These are phyloP conservation scores for Penicillium paxilli DNA, from an alignment of 495 filamentous ascomycete species.

Conservation along the genomic window DNA sequence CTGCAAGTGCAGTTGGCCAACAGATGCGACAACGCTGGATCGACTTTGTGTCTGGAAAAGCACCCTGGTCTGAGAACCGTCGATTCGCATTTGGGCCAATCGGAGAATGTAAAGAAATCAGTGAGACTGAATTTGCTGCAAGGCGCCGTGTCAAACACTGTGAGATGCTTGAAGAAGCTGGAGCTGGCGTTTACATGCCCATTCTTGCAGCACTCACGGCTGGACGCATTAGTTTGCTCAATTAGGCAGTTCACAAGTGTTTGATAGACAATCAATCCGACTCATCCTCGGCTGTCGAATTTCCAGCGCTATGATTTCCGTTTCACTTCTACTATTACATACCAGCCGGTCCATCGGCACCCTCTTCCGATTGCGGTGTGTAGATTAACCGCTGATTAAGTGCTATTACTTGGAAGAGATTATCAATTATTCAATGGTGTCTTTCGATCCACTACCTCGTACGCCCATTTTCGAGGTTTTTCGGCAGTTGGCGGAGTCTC, in stretches of 20 bases:
- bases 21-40: conserved; percentile 40
- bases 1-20: conserved; percentile 28
- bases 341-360: not conserved
- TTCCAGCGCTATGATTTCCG: not conserved
- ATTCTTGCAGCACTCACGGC: conserved; percentile 35
- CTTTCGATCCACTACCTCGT: not conserved
- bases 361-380: not conserved
- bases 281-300: not conserved
- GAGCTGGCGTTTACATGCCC: conserved; percentile 31
- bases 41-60: conserved; percentile 29
- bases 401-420: not conserved
- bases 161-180: conserved; percentile 29
- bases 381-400: not conserved
- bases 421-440: not conserved
- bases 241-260: conserved; percentile 28
- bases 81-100: conserved; percentile 38
- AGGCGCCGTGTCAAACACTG: conserved; percentile 30
- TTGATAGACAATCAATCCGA: not conserved
- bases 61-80: conserved; percentile 28
- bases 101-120: conserved; percentile 36
- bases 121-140: conserved; percentile 30
- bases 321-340: not conserved
- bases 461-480: not conserved
- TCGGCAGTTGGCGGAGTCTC: not conserved
- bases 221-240: conserved; percentile 40